Percentiles rank a stretch among this genome's conserved stretches.
Evolutionary conservation across 179 eudicot genomes (phyloP).

Genomic region (Patellifolia procumbens): DNA sequence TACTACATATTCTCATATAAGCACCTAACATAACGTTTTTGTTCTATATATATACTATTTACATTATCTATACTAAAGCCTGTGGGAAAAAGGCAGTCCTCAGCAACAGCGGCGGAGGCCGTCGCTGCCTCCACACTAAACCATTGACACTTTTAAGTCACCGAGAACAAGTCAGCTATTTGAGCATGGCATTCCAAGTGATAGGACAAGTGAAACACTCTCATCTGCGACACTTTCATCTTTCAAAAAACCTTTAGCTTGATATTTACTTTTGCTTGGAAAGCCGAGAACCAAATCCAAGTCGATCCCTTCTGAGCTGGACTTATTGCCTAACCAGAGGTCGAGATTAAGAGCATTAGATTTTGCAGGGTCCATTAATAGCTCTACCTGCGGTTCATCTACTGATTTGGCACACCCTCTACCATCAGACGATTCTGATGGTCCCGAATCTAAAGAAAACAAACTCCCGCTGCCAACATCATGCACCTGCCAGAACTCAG

Average conservation of each 20-base stretch:
- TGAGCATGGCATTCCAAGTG: conserved; percentile 35
- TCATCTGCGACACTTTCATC: background rate
- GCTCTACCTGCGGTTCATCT: conserved; percentile 28
- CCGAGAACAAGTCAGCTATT: conserved; percentile 11
- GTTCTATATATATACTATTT: conserved; percentile 23
- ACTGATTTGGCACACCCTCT: conserved; percentile 25
- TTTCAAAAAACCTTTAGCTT: background rate
- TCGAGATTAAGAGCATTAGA: conserved; percentile 22
- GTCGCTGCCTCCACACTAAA: background rate
- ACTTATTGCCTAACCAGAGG: conserved; percentile 25
- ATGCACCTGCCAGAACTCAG: conserved; percentile 2
- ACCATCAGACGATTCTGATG: conserved; percentile 32
- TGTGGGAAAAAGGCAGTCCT: background rate
- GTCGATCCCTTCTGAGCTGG: conserved; percentile 18
- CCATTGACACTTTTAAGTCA: background rate
- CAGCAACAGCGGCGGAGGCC: conserved; percentile 8
- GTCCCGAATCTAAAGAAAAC: conserved; percentile 33
- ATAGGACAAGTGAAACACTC: conserved; percentile 29
- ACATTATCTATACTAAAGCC: conserved; percentile 23
- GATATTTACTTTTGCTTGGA: conserved; percentile 5
- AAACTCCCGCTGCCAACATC: conserved; percentile 19
- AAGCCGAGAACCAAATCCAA: conserved; percentile 33
- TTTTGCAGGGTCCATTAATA: conserved; percentile 14
- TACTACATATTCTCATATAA: conserved; percentile 16
- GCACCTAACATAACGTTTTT: conserved; percentile 20